phyloP scores from a whole-genome alignment of 306 rosid genomes.

The Cucurbita argyrosperma region DNA sequence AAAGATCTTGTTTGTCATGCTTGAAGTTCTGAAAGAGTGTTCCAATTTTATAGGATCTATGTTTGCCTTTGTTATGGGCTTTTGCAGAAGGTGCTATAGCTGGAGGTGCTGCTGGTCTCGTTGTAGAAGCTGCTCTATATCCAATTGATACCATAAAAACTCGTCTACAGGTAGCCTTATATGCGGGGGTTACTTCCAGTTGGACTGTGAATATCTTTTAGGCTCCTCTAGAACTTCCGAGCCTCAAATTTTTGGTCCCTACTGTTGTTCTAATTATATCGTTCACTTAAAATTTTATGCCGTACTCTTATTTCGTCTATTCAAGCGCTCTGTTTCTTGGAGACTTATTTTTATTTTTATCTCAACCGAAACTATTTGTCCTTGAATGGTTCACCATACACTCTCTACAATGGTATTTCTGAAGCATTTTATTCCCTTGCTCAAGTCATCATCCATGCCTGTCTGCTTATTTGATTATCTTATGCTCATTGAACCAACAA shows the following conservation, averaged over 20 bases:
- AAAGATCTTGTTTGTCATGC: neutral
- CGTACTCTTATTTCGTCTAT: neutral
- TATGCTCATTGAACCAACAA: neutral
- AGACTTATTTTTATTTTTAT: neutral
- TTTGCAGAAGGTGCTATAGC: conserved; percentile 23
- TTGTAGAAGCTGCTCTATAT: conserved; percentile 26
- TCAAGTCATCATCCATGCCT: neutral
- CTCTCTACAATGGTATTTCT: neutral
- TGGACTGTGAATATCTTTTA: neutral
- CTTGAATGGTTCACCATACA: neutral
- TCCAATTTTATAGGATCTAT: neutral
- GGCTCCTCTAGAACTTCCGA: neutral
- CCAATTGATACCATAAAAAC: conserved; percentile 31
- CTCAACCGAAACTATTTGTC: neutral
- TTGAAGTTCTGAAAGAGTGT: neutral
- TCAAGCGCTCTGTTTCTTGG: neutral
- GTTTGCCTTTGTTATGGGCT: neutral
- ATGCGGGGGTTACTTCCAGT: neutral
- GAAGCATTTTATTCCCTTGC: neutral
- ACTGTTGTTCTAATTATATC: neutral
- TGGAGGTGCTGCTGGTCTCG: conserved; percentile 23
- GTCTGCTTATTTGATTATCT: neutral
- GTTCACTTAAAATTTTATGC: neutral
- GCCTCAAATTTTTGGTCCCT: neutral
- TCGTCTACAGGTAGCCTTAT: conserved; percentile 20